Conservation (phyloP, 2,329 filamentous ascomycete genomes). For the Verticillium nubilum region DNA sequence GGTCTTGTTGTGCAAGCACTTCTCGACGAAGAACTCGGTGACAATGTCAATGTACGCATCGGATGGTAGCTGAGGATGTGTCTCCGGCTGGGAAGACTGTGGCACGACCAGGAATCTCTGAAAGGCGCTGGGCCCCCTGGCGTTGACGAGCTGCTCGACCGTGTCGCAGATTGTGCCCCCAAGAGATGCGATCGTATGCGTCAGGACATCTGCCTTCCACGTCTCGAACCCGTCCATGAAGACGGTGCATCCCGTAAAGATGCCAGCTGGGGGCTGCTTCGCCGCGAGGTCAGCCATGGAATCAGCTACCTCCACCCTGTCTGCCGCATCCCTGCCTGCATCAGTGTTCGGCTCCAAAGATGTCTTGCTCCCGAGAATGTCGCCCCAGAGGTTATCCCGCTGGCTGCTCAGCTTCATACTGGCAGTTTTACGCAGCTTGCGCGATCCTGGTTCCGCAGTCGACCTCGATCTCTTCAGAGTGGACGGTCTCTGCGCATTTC, state of each 20-base stretch:
- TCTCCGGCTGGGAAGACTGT: constrained; percentile 40
- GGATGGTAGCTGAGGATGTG: constrained; percentile 31
- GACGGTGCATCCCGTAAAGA: constrained; percentile 54
- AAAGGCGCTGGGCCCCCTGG: constrained; percentile 18
- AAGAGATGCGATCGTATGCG: constrained; percentile 41
- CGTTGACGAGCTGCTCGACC: constrained; percentile 31
- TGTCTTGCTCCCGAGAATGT: constrained; percentile 58
- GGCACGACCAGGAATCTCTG: constrained; percentile 50
- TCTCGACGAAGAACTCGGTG: constrained; percentile 92
- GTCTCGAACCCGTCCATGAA: constrained; percentile 54
- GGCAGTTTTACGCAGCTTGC: constrained; percentile 82
- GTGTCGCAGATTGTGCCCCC: constrained; percentile 38
- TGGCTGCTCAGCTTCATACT: constrained; percentile 79
- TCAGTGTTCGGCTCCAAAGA: constrained; percentile 3
- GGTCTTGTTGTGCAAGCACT: constrained; percentile 71
- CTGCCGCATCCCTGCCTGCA: not conserved
- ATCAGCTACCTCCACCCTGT: constrained; percentile 17
- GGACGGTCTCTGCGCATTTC: not conserved
- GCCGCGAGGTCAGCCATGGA: constrained; percentile 22
- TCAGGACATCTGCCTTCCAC: constrained; percentile 42
- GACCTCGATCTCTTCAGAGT: constrained; percentile 53
- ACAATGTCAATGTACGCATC: constrained; percentile 42
- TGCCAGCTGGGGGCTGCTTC: constrained; percentile 20
- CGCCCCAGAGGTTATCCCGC: constrained; percentile 81
- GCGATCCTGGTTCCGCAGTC: constrained; percentile 49